phyloP scores from a whole-genome alignment of 2,329 filamentous ascomycete genomes.

The Penicillium sp. region DNA sequence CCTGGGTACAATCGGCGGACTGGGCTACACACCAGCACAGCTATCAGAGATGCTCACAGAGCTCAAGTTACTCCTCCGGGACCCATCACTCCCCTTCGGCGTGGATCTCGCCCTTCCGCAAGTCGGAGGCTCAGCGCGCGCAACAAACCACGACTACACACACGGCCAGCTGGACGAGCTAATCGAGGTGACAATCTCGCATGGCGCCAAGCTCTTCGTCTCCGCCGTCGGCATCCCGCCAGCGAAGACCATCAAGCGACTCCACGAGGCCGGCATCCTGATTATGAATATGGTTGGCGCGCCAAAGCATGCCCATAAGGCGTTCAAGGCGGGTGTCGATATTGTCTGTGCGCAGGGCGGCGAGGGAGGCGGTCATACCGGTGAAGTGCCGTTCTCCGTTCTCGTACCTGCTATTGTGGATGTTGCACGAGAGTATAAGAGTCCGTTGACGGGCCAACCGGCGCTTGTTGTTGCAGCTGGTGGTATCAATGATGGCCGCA shows the following conservation, averaged over 20 bases:
- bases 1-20: conserved; percentile 62
- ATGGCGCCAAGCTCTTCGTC: conserved; percentile 83
- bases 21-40: conserved; percentile 71
- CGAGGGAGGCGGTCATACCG: conserved; percentile 91
- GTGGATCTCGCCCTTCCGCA: conserved; percentile 90
- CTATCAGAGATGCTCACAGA: conserved; percentile 80
- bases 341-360: conserved; percentile 90
- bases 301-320: conserved; percentile 87
- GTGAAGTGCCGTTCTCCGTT: conserved; percentile 80
- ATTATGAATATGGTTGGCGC: conserved; percentile 98
- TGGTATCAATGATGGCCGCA: conserved; percentile 79
- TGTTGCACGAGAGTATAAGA: conserved; percentile 70
- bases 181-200: conserved; percentile 80
- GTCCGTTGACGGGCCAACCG: conserved; percentile 66
- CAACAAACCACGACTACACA: conserved; percentile 96
- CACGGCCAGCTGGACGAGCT: conserved; percentile 83
- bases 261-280: conserved; percentile 77
- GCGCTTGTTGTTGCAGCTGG: conserved; percentile 87
- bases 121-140: conserved; percentile 76
- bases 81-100: conserved; percentile 76
- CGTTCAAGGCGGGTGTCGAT: conserved; percentile 81
- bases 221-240: conserved; percentile 86
- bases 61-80: conserved; percentile 71
- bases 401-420: conserved; percentile 86
- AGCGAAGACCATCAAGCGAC: conserved; percentile 65